phyloP scores from a whole-genome alignment of 176 grass and related monocot species.

The Thalia dealbata region DNA sequence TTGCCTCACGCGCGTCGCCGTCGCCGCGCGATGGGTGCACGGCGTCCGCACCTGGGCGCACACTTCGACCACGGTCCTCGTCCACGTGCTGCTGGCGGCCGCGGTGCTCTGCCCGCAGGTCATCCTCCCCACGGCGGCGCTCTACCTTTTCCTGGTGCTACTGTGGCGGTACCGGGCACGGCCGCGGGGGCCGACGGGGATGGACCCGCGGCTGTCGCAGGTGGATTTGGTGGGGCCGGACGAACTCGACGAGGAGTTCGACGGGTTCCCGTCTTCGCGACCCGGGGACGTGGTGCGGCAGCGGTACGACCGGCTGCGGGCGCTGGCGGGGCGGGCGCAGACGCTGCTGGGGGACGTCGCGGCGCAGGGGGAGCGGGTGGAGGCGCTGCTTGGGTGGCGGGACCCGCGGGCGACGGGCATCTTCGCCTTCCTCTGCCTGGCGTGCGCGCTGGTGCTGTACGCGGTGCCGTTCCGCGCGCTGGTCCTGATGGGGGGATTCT shows the following conservation, averaged over 20 bases:
- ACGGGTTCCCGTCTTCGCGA: conserved; percentile 61
- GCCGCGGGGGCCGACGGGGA: conserved; percentile 47
- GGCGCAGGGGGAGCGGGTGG: conserved; percentile 73
- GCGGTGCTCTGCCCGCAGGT: conserved; percentile 82
- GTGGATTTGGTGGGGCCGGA: conserved; percentile 65
- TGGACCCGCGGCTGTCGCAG: conserved; percentile 79
- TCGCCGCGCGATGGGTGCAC: conserved; percentile 41
- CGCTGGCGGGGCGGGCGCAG: conserved; percentile 72
- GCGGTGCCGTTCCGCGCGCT: conserved; percentile 62
- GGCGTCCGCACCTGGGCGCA: conserved; percentile 62
- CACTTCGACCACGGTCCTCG: conserved; percentile 63
- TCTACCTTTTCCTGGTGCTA: conserved; percentile 77
- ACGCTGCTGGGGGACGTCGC: conserved; percentile 87
- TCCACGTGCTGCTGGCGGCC: conserved; percentile 64
- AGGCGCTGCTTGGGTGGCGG: conserved; percentile 80
- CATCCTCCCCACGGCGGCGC: conserved; percentile 62
- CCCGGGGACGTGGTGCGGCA: conserved; percentile 53
- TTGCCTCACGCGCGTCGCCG: conserved; percentile 53
- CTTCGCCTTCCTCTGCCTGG: conserved; percentile 48
- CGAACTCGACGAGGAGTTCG: conserved; percentile 97
- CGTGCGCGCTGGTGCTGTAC: conserved; percentile 59
- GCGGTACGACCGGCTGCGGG: conserved; percentile 78
- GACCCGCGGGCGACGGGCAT: conserved; percentile 75
- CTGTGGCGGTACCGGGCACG: conserved; percentile 67
- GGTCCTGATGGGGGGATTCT: conserved; percentile 63